Conservation (phyloP, 768 basidiomycete species). For the Phlegmacium glaucopus region DNA sequence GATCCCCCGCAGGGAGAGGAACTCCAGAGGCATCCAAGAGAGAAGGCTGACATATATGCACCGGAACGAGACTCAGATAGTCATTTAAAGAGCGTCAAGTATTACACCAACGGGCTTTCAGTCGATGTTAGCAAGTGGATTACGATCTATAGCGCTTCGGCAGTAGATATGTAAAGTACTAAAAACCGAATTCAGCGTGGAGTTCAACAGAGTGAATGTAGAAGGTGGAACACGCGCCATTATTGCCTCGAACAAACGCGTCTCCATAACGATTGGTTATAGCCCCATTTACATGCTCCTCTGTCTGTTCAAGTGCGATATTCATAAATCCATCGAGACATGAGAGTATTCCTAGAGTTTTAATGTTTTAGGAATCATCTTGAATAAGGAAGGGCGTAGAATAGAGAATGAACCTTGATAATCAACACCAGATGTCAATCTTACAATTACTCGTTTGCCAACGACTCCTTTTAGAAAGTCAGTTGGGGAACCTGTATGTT, state of each 20-base stretch:
- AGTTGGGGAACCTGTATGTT: slow-evolving; percentile 76
- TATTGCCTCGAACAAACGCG: slow-evolving; percentile 93
- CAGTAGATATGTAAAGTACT: slow-evolving; percentile 82
- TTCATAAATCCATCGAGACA: slow-evolving; percentile 99
- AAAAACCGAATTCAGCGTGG: slow-evolving; percentile 5
- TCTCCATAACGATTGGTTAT: slow-evolving; percentile 92
- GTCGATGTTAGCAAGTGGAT: too few species aligned
- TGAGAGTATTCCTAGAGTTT: slow-evolving; percentile 71
- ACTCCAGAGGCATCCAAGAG: too few species aligned
- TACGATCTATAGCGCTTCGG: slow-evolving; percentile 45
- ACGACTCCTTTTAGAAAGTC: slow-evolving; percentile 95
- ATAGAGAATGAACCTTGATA: slow-evolving; percentile 69
- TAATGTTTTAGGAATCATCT: not conserved
- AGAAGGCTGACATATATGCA: too few species aligned
- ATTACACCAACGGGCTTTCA: too few species aligned
- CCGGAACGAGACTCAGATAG: too few species aligned
- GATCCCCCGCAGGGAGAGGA: too few species aligned
- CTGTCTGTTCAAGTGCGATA: slow-evolving; percentile 95
- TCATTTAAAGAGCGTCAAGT: too few species aligned
- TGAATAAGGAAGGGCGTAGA: not conserved
- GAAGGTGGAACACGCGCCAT: slow-evolving; percentile 47
- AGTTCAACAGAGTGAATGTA: not conserved
- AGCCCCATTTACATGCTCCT: slow-evolving; percentile 88
- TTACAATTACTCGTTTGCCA: slow-evolving; percentile 91
- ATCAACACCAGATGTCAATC: slow-evolving; percentile 89